phyloP scores from a whole-genome alignment of 2,329 filamentous ascomycete genomes.

The Esteya vermicola region DNA sequence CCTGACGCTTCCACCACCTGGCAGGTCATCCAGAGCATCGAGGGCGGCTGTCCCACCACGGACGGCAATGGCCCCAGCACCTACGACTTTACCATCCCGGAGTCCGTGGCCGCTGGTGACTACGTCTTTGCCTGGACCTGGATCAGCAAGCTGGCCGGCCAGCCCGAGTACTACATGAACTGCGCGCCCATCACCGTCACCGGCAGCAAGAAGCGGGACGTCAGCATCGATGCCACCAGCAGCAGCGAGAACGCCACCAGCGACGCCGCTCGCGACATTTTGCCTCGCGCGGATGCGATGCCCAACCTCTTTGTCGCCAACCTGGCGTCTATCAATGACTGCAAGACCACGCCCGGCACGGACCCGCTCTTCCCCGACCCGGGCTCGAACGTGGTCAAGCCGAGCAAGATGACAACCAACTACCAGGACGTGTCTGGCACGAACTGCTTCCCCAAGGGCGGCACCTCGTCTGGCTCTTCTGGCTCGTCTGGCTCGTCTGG shows the following conservation, averaged over 20 bases:
- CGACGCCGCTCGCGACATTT: not conserved
- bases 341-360: slow-evolving; percentile 10
- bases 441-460: slow-evolving; percentile 10
- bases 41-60: slow-evolving; percentile 17
- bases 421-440: slow-evolving; percentile 7
- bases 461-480: not conserved
- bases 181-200: slow-evolving; percentile 43
- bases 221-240: not conserved
- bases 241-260: not conserved
- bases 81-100: slow-evolving; percentile 15
- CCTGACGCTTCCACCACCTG: slow-evolving; percentile 13
- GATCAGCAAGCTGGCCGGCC: slow-evolving; percentile 42
- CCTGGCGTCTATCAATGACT: slow-evolving; percentile 16
- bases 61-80: slow-evolving; percentile 12
- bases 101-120: slow-evolving; percentile 15
- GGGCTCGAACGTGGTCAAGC: slow-evolving; percentile 12
- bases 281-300: slow-evolving; percentile 19
- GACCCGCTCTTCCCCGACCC: slow-evolving; percentile 15
- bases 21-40: slow-evolving; percentile 18
- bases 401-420: slow-evolving; percentile 10
- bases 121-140: slow-evolving; percentile 48
- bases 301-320: slow-evolving; percentile 48
- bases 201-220: slow-evolving; percentile 11
- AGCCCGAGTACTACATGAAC: slow-evolving; percentile 56
- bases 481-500: not conserved